Conservation (phyloP, 805 yeast genomes). For the Grigorovia yakushimaensis region DNA sequence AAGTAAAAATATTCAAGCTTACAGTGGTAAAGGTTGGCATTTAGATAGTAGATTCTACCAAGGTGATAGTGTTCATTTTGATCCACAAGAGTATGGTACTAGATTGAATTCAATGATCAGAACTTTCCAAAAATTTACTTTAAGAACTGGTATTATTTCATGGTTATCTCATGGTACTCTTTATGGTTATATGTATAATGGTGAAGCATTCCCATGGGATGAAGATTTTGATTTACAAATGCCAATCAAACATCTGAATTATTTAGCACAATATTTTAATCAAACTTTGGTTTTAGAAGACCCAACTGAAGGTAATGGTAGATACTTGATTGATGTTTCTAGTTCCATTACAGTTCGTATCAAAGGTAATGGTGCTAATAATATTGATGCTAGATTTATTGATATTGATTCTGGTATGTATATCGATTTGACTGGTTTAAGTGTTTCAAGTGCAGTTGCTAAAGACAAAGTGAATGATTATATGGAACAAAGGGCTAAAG, state of each 20-base stretch:
- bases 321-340: conserved; percentile 43
- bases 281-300: conserved; percentile 40
- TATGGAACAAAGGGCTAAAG: background rate
- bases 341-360: conserved; percentile 44
- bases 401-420: conserved; percentile 62
- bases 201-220: conserved; percentile 57
- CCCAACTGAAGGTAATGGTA: conserved; percentile 45
- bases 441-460: conserved; percentile 32
- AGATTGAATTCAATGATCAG: conserved; percentile 37
- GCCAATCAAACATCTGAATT: conserved; percentile 39
- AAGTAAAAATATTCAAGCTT: conserved; percentile 1
- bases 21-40: conserved; percentile 29
- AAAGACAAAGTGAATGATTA: conserved; percentile 2
- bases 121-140: conserved; percentile 42
- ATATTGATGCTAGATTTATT: conserved; percentile 64
- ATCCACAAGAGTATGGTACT: conserved; percentile 4
- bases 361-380: conserved; percentile 50
- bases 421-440: conserved; percentile 62
- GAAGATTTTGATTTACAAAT: conserved; percentile 57
- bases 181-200: conserved; percentile 58
- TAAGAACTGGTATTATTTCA: conserved; percentile 37
- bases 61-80: conserved; percentile 32
- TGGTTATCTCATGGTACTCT: conserved; percentile 63
- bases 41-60: conserved; percentile 53
- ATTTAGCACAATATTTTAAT: conserved; percentile 33